These are phyloP conservation scores for Ustilago shanxiensis DNA, from an alignment of 1,284 basidiomycete genomes.

Conservation along the genomic window DNA sequence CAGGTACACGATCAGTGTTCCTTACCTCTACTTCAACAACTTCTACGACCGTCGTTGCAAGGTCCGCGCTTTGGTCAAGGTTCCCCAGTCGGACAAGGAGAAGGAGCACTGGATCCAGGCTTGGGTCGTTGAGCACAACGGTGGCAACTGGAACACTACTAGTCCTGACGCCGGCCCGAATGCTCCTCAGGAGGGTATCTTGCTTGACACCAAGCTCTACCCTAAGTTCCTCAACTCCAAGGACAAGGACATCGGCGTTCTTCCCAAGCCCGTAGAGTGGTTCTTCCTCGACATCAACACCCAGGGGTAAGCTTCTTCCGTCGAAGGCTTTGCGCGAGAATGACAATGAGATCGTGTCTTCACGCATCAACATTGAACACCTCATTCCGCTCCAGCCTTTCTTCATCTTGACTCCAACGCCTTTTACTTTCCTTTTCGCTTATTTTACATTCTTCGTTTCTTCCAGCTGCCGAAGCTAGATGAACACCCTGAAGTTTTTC, in stretches of 20 bases:
- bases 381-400: neutral
- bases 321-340: neutral
- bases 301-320: conserved; percentile 1
- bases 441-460: no score
- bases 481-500: neutral
- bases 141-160: conserved; percentile 18
- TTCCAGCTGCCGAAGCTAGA: conserved; percentile 1
- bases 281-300: conserved; percentile 56
- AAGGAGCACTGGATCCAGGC: conserved; percentile 32
- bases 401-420: neutral
- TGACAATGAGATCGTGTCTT: neutral
- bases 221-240: conserved; percentile 29
- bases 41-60: conserved; percentile 47
- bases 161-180: conserved; percentile 2
- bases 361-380: neutral
- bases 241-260: conserved; percentile 7
- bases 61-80: conserved; percentile 47
- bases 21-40: conserved; percentile 50
- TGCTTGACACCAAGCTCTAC: conserved; percentile 36
- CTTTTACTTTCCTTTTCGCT: neutral
- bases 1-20: conserved; percentile 28
- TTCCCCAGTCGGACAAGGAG: conserved; percentile 39
- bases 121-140: conserved; percentile 36
- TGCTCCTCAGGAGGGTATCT: conserved; percentile 20
- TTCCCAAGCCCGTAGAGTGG: conserved; percentile 25